Evolutionary conservation across 1,284 basidiomycete genomes (phyloP), one percentile per base, ranked within the genome.

Genomic region (Thelephora terrestris): DNA sequence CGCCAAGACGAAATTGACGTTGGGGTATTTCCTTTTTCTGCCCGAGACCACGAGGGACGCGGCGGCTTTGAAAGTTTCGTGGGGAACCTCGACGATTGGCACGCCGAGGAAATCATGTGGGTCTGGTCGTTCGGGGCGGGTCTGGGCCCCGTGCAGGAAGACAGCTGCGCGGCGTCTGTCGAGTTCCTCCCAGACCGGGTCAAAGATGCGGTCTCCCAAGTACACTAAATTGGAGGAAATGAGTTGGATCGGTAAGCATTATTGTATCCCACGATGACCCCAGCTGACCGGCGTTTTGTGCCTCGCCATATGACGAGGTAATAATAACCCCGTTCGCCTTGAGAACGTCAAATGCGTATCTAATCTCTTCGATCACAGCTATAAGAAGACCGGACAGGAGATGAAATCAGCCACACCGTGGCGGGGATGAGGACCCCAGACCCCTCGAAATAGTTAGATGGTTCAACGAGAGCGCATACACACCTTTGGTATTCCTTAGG

Each of bases 31-130:
- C 44, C 79, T 75, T 60, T 80, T 82, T 55, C 76, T 76, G 44
- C 80, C 79, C 1, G 79, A 73, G 25, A 85, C 76, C 42, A 86
- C 81, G 42, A 86, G 72, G 59, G 85, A 80, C 1, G 82, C 75
- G 35, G 83, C 83, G 3, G 81, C 84, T 65, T 85, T 86, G 69
- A 76, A 85, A 0, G 85, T 86, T 63, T 87, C 83, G 57, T 83
- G 79, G 10, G 84, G 83, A 0, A 84, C 81, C 68, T 85, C 83
- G n/a, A 71, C 72, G 46, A 85, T 70, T 10, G 84, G 83, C 24
- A 86, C 58, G 18, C 82, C 81, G 9, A 86, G 69, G 50, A 68
- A 72, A 5, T 71, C 64, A 53, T 83, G 73, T 4, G 82, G 81
- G 51, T 70, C 73, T 6, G 81, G 79, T 7, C 73, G 77, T 2